Conservation (phyloP, 352 stramenopile species). For the Globisporangium takayamanum region DNA sequence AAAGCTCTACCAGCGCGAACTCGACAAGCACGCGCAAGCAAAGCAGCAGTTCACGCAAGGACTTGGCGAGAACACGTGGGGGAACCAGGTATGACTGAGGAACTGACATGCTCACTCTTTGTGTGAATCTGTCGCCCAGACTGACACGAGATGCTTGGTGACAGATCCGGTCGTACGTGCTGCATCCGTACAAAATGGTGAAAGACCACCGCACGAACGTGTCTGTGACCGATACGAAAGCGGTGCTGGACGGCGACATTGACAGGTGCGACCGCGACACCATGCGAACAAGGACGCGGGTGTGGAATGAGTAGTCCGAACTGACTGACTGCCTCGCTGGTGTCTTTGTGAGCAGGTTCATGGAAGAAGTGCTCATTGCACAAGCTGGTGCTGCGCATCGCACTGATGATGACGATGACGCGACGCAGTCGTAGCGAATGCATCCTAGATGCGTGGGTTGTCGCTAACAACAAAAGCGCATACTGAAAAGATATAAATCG, state of each 20-base stretch:
- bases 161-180: constrained; percentile 96
- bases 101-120: constrained; percentile 12
- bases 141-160: background rate
- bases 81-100: constrained; percentile 47
- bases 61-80: constrained; percentile 73
- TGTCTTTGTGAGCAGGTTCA: constrained; percentile 28
- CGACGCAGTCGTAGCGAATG: background rate
- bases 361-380: constrained; percentile 64
- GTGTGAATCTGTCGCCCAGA: background rate
- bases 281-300: background rate
- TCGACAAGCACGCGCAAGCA: constrained; percentile 39
- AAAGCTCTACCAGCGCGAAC: constrained; percentile 64
- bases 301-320: background rate
- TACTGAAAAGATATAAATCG: background rate
- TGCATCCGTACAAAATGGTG: constrained; percentile 98
- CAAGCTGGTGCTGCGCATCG: constrained; percentile 14
- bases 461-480: background rate
- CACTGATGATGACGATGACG: background rate
- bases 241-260: constrained; percentile 90
- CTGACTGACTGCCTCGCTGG: too few relatives aligned
- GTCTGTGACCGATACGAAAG: constrained; percentile 79
- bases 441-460: too few relatives aligned
- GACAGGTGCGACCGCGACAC: constrained; percentile 24
- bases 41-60: constrained; percentile 55
- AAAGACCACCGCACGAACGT: constrained; percentile 94